phyloP scores from a whole-genome alignment of 129 eudicot species.

The Flaveria trinervia region DNA sequence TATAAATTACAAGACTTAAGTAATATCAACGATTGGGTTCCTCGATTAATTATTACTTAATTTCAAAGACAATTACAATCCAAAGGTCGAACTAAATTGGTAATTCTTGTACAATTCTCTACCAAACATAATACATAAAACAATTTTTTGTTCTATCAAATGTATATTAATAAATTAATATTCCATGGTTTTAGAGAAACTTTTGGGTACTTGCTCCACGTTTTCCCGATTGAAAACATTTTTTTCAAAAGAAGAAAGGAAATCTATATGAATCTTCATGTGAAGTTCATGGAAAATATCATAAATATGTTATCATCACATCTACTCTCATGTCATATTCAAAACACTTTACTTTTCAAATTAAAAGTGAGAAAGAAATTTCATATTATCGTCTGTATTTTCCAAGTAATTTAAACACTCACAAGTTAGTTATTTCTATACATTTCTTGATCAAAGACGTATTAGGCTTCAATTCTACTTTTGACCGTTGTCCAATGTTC shows the following conservation, averaged over 20 bases:
- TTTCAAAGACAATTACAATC: neutral
- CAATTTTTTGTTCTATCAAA: neutral
- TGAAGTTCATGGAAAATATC: conserved; percentile 6
- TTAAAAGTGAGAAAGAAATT: neutral
- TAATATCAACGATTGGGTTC: neutral
- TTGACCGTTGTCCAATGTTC: too few species aligned
- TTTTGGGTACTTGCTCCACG: neutral
- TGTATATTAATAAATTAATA: neutral
- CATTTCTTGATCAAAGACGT: too few species aligned
- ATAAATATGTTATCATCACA: neutral
- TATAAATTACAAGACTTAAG: neutral
- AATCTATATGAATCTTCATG: neutral
- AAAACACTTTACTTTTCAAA: neutral
- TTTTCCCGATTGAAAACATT: neutral
- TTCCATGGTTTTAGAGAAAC: neutral
- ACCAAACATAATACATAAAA: neutral
- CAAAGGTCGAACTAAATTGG: too few species aligned
- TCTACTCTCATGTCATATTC: neutral
- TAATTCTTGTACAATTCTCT: neutral
- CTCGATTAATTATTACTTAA: too few species aligned
- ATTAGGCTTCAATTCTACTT: too few species aligned
- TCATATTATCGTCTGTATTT: neutral
- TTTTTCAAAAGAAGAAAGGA: neutral
- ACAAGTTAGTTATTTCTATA: neutral
- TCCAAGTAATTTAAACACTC: neutral